Base-by-base conservation (phyloP, 192 early-diverging fungal species). In the Funneliformis mosseae region DNA sequence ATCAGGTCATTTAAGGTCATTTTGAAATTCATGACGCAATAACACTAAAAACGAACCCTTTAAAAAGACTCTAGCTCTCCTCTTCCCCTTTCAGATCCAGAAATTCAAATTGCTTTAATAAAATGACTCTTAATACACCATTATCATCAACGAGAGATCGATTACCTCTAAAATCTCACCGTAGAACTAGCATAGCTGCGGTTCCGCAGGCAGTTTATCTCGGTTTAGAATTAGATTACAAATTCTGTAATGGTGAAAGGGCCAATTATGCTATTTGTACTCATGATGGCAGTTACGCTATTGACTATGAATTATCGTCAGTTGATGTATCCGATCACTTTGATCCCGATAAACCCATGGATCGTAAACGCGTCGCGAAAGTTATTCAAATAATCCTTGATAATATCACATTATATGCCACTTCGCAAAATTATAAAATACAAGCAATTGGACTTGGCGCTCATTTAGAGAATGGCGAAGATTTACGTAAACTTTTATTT, bases 281-380 rank as follows among this genome's bases (percentile, higher is more conserved):
- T 66, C 91, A 95, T 80, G 93, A 95, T 80, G 94, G 93, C 25
- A 86, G 80, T 78, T 93, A 91, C 80, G 88, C 87, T 66, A 86
- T 86, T 23, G 90, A 89, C 74, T 89, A 83, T 64, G 90, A 92
- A 84, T 79, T 88, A 27, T 90, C 88, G 33, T 76, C 81, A 33
- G 77, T 91, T 41, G 66, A 64, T 28, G 39, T 83, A 28, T 79
- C 77, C 60, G n/a, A 16, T 7, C 27, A 39, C 1, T 23, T 73
- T 9, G 61, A 80, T 6, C 70, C 80, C 2, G 8, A 80, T 23
- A 77, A 62, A 9, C 63, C 64, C 8, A 69, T 10, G 8, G 12
- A 38, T 14, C 60, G 33, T 25, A 66, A 83, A 7, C 55, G 78
- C 5, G 60, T 85, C 9, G 72, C 76, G n/a, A 87, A 85, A 66